Conservation (phyloP, 495 filamentous ascomycete species). For the Hypoxylon perforatum region DNA sequence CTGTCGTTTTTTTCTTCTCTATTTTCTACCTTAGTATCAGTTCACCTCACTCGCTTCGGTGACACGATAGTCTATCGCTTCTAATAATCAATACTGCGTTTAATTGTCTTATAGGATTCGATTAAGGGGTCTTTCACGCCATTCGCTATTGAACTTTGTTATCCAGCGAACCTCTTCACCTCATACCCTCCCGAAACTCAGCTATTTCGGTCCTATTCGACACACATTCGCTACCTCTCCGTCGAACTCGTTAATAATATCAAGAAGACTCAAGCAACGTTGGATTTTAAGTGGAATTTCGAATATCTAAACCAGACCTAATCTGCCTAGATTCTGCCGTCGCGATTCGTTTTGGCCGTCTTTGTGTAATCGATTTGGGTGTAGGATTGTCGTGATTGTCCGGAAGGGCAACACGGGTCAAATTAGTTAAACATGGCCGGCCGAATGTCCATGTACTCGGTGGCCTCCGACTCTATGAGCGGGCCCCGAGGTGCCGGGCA, state of each 20-base stretch:
- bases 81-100: constrained; percentile 45
- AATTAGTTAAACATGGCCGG: constrained; percentile 73
- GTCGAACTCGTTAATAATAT: constrained; percentile 22
- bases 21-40: constrained; percentile 43
- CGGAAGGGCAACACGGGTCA: constrained; percentile 47
- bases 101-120: constrained; percentile 34
- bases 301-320: constrained; percentile 9
- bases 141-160: constrained; percentile 29
- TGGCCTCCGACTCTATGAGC: constrained; percentile 69
- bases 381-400: constrained; percentile 48
- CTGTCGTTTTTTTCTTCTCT: constrained; percentile 44
- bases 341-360: neutral
- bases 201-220: constrained; percentile 19
- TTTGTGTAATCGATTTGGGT: constrained; percentile 10
- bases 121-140: constrained; percentile 18
- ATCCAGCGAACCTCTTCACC: constrained; percentile 25
- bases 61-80: constrained; percentile 55
- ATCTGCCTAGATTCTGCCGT: constrained; percentile 6
- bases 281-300: neutral
- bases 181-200: constrained; percentile 3
- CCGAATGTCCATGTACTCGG: constrained; percentile 89
- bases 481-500: constrained; percentile 69
- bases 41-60: constrained; percentile 63
- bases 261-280: neutral
- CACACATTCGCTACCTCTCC: constrained; percentile 30